Conservation (phyloP, 345 rosid genomes). For the Citrus hindsii region DNA sequence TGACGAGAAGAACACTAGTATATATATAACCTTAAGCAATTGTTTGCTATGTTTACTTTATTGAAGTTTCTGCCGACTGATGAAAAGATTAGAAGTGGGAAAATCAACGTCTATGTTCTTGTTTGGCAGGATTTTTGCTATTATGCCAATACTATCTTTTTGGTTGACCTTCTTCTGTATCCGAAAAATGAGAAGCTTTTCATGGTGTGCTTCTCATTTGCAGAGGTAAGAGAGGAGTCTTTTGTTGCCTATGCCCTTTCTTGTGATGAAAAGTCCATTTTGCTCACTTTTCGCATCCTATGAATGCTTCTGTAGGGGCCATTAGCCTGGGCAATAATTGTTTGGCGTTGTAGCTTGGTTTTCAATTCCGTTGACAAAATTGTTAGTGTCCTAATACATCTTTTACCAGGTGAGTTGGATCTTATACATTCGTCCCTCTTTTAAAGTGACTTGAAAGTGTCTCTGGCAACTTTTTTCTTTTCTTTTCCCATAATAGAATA, state of each 20-base stretch:
- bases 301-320: constrained; percentile 67
- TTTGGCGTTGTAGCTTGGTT: constrained; percentile 98
- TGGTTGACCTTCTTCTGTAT: constrained; percentile 77
- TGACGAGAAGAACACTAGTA: background rate
- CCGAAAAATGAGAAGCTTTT: constrained; percentile 86
- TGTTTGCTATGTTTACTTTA: background rate
- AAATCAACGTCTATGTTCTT: background rate
- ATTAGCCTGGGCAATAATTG: constrained; percentile 92
- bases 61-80: background rate
- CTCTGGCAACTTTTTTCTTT: background rate
- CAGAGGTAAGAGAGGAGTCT: constrained; percentile 57
- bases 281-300: constrained; percentile 3
- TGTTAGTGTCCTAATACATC: constrained; percentile 96
- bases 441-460: background rate
- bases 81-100: background rate
- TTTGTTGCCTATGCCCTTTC: constrained; percentile 18
- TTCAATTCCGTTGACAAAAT: constrained; percentile 91
- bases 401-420: constrained; percentile 75
- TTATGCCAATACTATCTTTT: constrained; percentile 93
- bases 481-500: no score
- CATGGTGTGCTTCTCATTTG: constrained; percentile 96
- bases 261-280: constrained; percentile 4
- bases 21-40: background rate
- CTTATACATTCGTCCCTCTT: background rate
- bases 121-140: constrained; percentile 86